Evolutionary conservation across 2,329 filamentous ascomycete genomes (phyloP).

Genomic region (Clonostachys byssicola): DNA sequence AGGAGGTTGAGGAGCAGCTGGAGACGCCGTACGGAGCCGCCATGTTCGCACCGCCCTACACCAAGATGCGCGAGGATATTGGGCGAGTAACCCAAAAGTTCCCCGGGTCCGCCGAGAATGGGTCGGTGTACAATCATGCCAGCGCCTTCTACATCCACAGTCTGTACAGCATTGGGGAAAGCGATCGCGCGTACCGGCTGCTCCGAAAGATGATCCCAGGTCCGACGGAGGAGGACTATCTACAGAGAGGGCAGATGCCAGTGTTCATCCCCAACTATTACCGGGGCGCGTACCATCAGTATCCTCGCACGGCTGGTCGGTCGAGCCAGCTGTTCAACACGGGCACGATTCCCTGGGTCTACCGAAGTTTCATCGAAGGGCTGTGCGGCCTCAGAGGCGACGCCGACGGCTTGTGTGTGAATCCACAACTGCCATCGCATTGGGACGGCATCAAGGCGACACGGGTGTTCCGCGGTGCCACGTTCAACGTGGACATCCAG

Average conservation of each 20-base stretch:
- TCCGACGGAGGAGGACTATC: constrained; percentile 42
- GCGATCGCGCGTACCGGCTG: constrained; percentile 43
- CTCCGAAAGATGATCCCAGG: constrained; percentile 51
- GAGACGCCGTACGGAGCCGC: constrained; percentile 47
- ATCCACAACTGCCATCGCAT: constrained; percentile 43
- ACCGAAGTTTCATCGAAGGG: constrained; percentile 50
- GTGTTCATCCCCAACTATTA: constrained; percentile 58
- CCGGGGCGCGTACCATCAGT: constrained; percentile 42
- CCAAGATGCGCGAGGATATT: constrained; percentile 51
- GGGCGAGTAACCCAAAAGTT: constrained; percentile 56
- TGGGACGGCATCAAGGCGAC: constrained; percentile 44
- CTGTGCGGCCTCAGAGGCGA: constrained; percentile 49
- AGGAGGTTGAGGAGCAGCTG: constrained; percentile 44
- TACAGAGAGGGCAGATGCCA: constrained; percentile 49
- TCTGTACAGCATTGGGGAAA: constrained; percentile 42
- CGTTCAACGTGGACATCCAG: constrained; percentile 38
- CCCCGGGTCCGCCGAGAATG: constrained; percentile 54
- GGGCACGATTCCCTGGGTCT: constrained; percentile 52
- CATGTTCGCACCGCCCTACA: constrained; percentile 53
- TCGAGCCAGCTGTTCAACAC: constrained; percentile 56
- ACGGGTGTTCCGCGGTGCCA: constrained; percentile 45
- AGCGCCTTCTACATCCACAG: constrained; percentile 50
- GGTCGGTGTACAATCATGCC: constrained; percentile 54
- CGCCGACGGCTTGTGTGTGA: constrained; percentile 35
- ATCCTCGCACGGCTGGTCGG: constrained; percentile 47